These are phyloP conservation scores for Aspergillus latus DNA, from an alignment of 2,329 filamentous ascomycete species.

Conservation along the genomic window DNA sequence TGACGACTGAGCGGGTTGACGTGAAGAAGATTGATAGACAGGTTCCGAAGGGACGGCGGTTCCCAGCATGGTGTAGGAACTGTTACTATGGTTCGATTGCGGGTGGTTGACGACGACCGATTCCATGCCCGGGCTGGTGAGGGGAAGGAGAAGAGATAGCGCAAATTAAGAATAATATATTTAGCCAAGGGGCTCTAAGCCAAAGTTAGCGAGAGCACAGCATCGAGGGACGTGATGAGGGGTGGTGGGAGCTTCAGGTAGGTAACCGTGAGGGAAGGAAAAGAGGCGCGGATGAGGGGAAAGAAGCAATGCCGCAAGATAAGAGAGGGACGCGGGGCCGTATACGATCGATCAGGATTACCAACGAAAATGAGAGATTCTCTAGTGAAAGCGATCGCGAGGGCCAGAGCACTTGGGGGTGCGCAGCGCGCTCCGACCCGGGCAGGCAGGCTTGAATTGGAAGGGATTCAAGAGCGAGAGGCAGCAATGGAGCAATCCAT, in stretches of 20 bases:
- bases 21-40: conserved; percentile 32
- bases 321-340: conserved; percentile 10
- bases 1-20: conserved; percentile 27
- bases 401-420: conserved; percentile 15
- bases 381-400: conserved; percentile 12
- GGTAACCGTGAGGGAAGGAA: not conserved
- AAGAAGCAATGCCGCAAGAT: conserved; percentile 1
- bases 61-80: conserved; percentile 68
- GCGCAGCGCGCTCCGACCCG: conserved; percentile 12
- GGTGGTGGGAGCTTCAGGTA: conserved; percentile 7
- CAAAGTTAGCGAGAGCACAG: conserved; percentile 18
- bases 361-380: conserved; percentile 6
- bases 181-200: conserved; percentile 13
- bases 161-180: conserved; percentile 13
- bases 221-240: conserved; percentile 9
- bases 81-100: conserved; percentile 69
- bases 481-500: conserved; percentile 10
- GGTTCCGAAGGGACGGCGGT: conserved; percentile 45
- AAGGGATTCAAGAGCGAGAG: conserved; percentile 11
- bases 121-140: conserved; percentile 53
- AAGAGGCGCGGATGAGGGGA: conserved; percentile 4
- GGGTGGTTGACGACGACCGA: conserved; percentile 66
- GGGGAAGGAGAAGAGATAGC: not conserved
- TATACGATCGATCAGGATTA: conserved; percentile 17
- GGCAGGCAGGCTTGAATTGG: conserved; percentile 8